Evolutionary conservation across 1,139 yeast species (phyloP).

Genomic region (Diutina pseudorugosa): DNA sequence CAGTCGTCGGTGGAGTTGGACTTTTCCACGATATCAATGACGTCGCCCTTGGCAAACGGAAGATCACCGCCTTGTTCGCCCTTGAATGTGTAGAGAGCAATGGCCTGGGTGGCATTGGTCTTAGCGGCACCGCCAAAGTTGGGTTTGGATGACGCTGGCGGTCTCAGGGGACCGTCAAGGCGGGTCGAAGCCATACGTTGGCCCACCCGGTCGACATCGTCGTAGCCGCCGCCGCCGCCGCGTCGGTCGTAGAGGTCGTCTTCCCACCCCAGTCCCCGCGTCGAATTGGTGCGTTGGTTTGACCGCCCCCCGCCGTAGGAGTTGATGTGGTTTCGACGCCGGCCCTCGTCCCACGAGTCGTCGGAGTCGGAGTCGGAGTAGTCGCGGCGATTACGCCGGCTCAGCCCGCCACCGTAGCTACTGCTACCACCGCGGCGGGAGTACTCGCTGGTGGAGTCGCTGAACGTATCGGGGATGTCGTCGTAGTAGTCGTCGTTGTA

Average conservation of each 20-base stretch:
- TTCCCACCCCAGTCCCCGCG: constrained; percentile 49
- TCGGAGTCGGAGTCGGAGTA: constrained; percentile 17
- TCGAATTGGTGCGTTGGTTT: background rate
- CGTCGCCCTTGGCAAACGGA: constrained; percentile 89
- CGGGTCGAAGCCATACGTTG: constrained; percentile 21
- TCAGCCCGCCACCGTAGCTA: background rate
- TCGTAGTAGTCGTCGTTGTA: constrained; percentile 51
- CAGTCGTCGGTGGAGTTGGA: constrained; percentile 87
- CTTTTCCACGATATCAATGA: constrained; percentile 76
- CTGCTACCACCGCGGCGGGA: constrained; percentile 10
- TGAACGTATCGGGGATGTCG: constrained; percentile 62
- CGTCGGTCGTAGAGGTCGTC: constrained; percentile 62
- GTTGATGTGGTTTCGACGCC: background rate
- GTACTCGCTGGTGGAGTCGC: constrained; percentile 30
- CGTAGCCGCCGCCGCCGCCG: constrained; percentile 18
- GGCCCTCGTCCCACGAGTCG: constrained; percentile 12
- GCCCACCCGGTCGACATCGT: constrained; percentile 25
- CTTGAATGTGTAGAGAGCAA: constrained; percentile 77
- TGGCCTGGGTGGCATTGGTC: constrained; percentile 60
- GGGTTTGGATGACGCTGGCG: constrained; percentile 40
- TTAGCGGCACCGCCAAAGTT: constrained; percentile 28
- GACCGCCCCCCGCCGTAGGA: background rate
- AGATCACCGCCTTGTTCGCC: constrained; percentile 91
- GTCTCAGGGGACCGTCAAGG: constrained; percentile 23
- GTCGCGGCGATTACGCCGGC: background rate